A percentile compares a stretch with the other conserved stretches of the same genome.
These are phyloP conservation scores for Wickerhamomyces sp. DNA, from an alignment of 1,139 yeast species.

Conservation along the genomic window DNA sequence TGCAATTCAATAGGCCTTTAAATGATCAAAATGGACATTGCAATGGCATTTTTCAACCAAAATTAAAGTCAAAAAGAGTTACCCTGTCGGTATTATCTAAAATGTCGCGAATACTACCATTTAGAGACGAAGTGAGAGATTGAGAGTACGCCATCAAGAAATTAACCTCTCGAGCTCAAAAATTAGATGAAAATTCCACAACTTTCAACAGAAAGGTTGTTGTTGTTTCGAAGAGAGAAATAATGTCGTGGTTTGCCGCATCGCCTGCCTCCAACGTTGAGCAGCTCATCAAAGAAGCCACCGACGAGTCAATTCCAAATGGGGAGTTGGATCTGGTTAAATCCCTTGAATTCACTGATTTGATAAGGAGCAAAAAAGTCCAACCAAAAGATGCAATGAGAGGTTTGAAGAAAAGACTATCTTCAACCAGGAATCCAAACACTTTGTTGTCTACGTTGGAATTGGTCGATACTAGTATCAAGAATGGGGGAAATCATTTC, in stretches of 20 bases:
- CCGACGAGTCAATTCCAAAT: conserved; percentile 84
- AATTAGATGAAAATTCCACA: too few relatives aligned
- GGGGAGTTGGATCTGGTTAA: conserved; percentile 83
- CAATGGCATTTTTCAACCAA: too few relatives aligned
- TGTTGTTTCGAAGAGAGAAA: not conserved
- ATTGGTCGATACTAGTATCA: conserved; percentile 79
- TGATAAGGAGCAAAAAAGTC: conserved; percentile 79
- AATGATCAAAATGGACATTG: too few relatives aligned
- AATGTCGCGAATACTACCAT: not conserved
- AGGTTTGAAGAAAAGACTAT: conserved; percentile 66
- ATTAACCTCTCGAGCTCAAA: too few relatives aligned
- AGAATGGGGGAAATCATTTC: conserved; percentile 89
- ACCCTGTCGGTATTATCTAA: not conserved
- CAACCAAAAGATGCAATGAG: conserved; percentile 84
- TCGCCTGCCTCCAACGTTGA: conserved; percentile 50
- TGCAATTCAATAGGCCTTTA: too few relatives aligned
- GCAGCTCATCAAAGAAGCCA: conserved; percentile 66
- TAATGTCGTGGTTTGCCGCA: conserved; percentile 54
- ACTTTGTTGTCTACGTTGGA: conserved; percentile 70
- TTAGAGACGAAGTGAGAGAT: too few relatives aligned
- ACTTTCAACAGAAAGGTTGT: too few relatives aligned
- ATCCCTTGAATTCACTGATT: conserved; percentile 84
- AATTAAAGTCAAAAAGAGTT: not conserved
- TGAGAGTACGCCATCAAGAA: too few relatives aligned
- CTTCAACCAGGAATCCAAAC: conserved; percentile 68